Conservation (phyloP, 805 yeast genomes). For the Wickerhamomyces xylosicus region DNA sequence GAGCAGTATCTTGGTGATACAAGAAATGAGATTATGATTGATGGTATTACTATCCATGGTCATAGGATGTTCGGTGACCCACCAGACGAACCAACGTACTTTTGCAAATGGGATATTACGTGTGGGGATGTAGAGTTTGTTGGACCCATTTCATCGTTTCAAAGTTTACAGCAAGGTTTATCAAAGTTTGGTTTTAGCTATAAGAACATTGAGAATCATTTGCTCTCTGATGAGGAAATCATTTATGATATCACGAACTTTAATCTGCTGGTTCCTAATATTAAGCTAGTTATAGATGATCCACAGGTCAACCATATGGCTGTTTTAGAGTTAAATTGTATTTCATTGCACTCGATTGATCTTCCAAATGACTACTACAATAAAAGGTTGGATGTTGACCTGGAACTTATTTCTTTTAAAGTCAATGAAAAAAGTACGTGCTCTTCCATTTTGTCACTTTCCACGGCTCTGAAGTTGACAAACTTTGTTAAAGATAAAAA, state of each 20-base stretch:
- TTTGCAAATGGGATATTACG: constrained; percentile 83
- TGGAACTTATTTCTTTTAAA: constrained; percentile 36
- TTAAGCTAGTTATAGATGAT: constrained; percentile 32
- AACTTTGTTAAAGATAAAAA: constrained; percentile 46
- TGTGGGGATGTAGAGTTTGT: constrained; percentile 48
- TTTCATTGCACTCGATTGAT: constrained; percentile 47
- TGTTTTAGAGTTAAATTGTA: constrained; percentile 14
- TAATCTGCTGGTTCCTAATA: constrained; percentile 39
- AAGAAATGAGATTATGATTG: constrained; percentile 35
- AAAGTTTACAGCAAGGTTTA: constrained; percentile 31
- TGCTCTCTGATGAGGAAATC: constrained; percentile 43
- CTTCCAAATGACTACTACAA: constrained; percentile 60
- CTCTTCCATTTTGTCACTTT: constrained; percentile 27
- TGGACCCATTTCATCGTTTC: constrained; percentile 36
- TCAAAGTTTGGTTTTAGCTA: constrained; percentile 51
- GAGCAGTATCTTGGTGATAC: constrained; percentile 5
- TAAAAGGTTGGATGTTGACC: constrained; percentile 34
- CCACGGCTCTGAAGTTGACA: constrained; percentile 51
- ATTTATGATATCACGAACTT: constrained; percentile 64
- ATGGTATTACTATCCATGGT: constrained; percentile 62
- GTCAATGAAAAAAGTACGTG: background rate
- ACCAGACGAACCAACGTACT: constrained; percentile 79
- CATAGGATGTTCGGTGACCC: constrained; percentile 92
- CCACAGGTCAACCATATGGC: constrained; percentile 19
- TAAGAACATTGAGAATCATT: constrained; percentile 65